phyloP scores from a whole-genome alignment of 2,329 filamentous ascomycete species.

The Sclerotiophoma versabilis region DNA sequence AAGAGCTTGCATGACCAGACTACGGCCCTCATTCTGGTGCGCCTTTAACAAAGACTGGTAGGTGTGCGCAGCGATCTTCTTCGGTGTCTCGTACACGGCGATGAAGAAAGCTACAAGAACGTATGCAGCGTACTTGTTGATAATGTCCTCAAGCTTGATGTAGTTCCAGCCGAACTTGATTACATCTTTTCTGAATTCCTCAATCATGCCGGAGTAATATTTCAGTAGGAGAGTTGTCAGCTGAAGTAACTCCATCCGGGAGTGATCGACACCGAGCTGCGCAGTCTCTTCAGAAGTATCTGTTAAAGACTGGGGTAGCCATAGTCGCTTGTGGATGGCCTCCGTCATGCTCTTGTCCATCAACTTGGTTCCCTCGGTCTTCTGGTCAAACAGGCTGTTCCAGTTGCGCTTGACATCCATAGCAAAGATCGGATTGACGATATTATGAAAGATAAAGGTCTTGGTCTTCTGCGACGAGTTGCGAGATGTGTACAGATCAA shows the following conservation, averaged over 20 bases:
- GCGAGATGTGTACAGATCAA: conserved; percentile 85
- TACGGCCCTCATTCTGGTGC: conserved; percentile 92
- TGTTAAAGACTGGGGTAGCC: conserved; percentile 81
- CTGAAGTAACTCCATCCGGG: conserved; percentile 93
- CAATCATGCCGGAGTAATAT: conserved; percentile 85
- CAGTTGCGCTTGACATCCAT: conserved; percentile 94
- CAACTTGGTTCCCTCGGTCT: conserved; percentile 69
- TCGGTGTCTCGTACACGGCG: conserved; percentile 91
- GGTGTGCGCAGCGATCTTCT: conserved; percentile 94
- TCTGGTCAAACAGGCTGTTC: conserved; percentile 58
- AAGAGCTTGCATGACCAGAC: conserved; percentile 90
- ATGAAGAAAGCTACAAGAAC: conserved; percentile 98
- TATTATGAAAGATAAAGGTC: conserved; percentile 86
- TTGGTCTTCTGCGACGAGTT: conserved; percentile 87
- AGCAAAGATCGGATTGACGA: conserved; percentile 94
- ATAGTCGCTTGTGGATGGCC: conserved; percentile 88
- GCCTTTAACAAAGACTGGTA: conserved; percentile 90
- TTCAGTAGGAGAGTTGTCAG: conserved; percentile 95
- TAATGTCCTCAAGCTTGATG: conserved; percentile 92
- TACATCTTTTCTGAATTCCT: conserved; percentile 94
- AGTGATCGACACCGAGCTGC: conserved; percentile 90
- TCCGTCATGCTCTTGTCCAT: conserved; percentile 90
- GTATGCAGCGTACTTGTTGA: conserved; percentile 98
- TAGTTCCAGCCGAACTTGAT: conserved; percentile 99
- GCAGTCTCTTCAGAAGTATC: conserved; percentile 83